phyloP scores from a whole-genome alignment of 345 rosid species.

The Heritiera fomes region DNA sequence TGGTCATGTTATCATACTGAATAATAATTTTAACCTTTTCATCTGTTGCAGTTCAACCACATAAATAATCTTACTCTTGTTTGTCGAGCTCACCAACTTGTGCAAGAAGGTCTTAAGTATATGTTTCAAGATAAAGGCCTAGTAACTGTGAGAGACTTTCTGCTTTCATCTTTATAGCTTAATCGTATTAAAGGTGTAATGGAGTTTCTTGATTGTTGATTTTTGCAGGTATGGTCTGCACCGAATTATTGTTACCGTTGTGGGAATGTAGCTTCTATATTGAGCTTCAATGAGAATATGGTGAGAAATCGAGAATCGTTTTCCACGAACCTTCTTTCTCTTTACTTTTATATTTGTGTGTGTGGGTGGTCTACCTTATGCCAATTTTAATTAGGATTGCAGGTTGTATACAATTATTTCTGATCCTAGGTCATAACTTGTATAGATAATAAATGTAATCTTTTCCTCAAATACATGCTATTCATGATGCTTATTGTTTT shows the following conservation, averaged over 20 bases:
- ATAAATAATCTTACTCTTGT: constrained; percentile 91
- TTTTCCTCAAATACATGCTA: not conserved
- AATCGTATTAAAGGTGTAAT: constrained; percentile 21
- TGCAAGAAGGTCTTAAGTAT: constrained; percentile 98
- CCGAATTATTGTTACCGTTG: constrained; percentile 98
- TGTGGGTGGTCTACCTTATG: not conserved
- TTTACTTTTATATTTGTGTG: not conserved
- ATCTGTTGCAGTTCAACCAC: constrained; percentile 73
- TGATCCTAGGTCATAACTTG: not conserved
- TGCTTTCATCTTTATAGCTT: not conserved
- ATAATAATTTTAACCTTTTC: constrained; percentile 17
- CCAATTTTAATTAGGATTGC: not conserved
- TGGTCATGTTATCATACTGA: constrained; percentile 1
- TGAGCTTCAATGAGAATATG: constrained; percentile 97
- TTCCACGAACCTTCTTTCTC: not conserved
- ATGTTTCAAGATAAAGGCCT: constrained; percentile 99
- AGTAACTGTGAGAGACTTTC: constrained; percentile 65
- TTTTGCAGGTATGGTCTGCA: constrained; percentile 93
- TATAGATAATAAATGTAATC: not conserved
- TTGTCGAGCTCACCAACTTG: constrained; percentile 99
- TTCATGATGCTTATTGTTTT: not conserved
- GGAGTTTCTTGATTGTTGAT: constrained; percentile 28
- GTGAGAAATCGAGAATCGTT: constrained; percentile 30
- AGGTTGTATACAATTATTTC: not conserved
- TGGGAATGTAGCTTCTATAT: constrained; percentile 96